Evolutionary conservation across 1,139 yeast genomes (phyloP), one percentile per base, ranked within the genome.

Genomic region (Kurtzmaniella quercitrusa): DNA sequence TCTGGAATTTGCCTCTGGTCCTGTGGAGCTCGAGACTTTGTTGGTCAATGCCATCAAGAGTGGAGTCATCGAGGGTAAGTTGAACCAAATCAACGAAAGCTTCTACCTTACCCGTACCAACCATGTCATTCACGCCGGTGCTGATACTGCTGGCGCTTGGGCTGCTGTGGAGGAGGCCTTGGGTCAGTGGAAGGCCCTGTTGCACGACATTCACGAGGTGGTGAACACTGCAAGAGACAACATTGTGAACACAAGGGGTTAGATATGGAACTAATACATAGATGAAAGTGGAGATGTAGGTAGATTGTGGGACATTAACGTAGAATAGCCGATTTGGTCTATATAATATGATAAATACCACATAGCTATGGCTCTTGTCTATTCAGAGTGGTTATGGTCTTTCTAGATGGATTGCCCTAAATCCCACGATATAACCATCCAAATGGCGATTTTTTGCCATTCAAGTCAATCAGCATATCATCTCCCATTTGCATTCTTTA

Each of bases 41-140:
- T 62, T 73, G 50, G 68, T 73, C 36, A 68, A 70, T 51, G 65
- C 77, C 38, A 73, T 73, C 51, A 71, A 70, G 53, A 63, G 69
- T 12, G 71, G 72, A 38, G 71, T 73, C 41, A 56, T 73, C 46
- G 77, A 71, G 57, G 79, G 78, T 44, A 72, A 70, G 53, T 67
- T 73, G 53, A 71, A 72, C 55, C 79, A 73, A 58, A 60, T 72
- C 41, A 70, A 68, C 34, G 65, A 68, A 50, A 60, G 66, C n/a
- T 72, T 73, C 56, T 59, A 65, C 47, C 68, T 73, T 53, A 66
- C 68, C 34, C 68, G 75, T 56, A 74, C 68, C 36, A 70, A 68
- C 56, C 66, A 70, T 54, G 68, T 71, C 45, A 61, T 73, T 42
- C 53, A 70, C 48, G 75, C 76, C 43, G 73, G 73, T 41, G 51